phyloP scores from a whole-genome alignment of 768 basidiomycete genomes.

The Exsudoporus frostii region DNA sequence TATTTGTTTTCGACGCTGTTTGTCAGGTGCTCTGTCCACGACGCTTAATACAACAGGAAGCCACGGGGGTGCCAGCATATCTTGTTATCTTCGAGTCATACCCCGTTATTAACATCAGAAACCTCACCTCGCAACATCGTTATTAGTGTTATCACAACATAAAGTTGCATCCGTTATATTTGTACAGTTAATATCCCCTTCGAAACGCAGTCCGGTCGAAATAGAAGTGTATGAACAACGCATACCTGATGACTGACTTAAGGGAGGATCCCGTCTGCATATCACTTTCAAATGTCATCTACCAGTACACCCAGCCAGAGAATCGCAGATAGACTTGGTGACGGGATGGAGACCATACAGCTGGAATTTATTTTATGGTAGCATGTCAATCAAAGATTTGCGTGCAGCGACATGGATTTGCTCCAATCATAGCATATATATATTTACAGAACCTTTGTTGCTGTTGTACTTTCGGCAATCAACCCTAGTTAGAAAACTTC shows the following conservation, averaged over 20 bases:
- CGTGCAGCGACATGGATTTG: background rate
- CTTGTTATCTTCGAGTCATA: background rate
- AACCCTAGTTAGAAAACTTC: too few species aligned
- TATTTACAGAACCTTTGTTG: too few species aligned
- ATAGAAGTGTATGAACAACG: background rate
- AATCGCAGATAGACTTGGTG: background rate
- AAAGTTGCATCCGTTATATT: background rate
- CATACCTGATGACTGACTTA: too few species aligned
- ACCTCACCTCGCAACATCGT: too few species aligned
- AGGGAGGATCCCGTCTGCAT: too few species aligned
- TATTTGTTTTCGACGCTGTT: constrained; percentile 94
- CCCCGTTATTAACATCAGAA: background rate
- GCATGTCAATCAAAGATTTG: background rate
- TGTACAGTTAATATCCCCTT: background rate
- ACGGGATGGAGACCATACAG: background rate
- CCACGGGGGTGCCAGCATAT: too few species aligned
- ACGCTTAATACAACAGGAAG: constrained; percentile 14
- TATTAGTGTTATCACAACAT: background rate
- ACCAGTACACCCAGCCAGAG: background rate
- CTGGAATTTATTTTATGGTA: background rate
- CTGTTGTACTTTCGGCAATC: too few species aligned
- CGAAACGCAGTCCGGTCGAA: background rate
- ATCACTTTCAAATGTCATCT: background rate
- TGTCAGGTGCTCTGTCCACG: constrained; percentile 55
- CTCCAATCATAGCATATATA: too few species aligned